Percentiles rank a stretch among this genome's conserved stretches.
These are phyloP conservation scores for Digitaria exilis DNA, from an alignment of 202 grass and related monocot species.

Conservation along the genomic window DNA sequence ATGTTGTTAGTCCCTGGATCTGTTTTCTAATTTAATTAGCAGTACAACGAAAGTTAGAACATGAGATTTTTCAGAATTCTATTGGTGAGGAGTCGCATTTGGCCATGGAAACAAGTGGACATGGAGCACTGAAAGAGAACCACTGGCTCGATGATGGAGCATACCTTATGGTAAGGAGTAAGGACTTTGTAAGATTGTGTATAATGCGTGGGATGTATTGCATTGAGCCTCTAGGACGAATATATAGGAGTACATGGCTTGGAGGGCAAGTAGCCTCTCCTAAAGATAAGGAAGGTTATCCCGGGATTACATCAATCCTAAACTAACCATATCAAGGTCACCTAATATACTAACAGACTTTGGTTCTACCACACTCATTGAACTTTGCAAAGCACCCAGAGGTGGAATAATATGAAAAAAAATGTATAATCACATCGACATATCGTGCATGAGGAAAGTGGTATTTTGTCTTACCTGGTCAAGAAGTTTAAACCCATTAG, in stretches of 20 bases:
- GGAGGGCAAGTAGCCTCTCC: too few relatives aligned
- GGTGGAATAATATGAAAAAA: not conserved
- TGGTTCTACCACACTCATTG: conserved; percentile 30
- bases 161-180: conserved; percentile 87
- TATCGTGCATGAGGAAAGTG: conserved; percentile 13
- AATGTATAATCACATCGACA: not conserved
- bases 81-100: conserved; percentile 90
- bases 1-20: conserved; percentile 2
- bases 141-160: conserved; percentile 99
- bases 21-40: not conserved
- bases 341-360: too few relatives aligned
- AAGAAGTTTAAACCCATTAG: conserved; percentile 17
- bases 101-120: conserved; percentile 98
- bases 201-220: too few relatives aligned
- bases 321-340: too few relatives aligned
- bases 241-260: too few relatives aligned
- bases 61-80: conserved; percentile 75
- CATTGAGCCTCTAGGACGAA: too few relatives aligned
- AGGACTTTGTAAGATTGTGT: too few relatives aligned
- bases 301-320: too few relatives aligned
- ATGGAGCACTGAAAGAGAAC: conserved; percentile 98
- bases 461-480: not conserved
- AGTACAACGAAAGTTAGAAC: conserved; percentile 24
- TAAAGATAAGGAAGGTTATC: too few relatives aligned
- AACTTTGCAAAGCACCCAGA: not conserved